These are phyloP conservation scores for Roridomyces roridus DNA, from an alignment of 768 basidiomycete species.

Conservation along the genomic window DNA sequence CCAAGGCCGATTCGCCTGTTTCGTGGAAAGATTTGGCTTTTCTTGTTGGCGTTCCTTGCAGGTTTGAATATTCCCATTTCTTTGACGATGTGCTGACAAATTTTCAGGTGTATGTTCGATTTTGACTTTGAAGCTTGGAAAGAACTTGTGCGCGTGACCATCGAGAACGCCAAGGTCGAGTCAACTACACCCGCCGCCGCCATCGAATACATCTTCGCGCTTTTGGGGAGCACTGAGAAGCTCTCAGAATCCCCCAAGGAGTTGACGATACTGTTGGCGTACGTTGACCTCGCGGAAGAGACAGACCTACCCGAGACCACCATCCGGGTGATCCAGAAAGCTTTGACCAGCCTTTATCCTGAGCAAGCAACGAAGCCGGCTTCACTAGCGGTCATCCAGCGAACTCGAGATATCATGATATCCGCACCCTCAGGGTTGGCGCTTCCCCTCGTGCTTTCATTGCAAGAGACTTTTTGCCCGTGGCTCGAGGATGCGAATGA, in stretches of 20 bases:
- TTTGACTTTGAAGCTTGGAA: conserved; percentile 52
- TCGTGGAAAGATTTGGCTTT: conserved; percentile 49
- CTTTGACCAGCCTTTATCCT: conserved; percentile 43
- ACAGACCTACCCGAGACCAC: conserved; percentile 28
- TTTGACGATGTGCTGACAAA: conserved; percentile 3
- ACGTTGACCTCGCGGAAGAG: conserved; percentile 27
- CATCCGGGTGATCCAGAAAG: conserved; percentile 35
- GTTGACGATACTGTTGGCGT: conserved; percentile 28
- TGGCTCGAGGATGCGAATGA: conserved; percentile 61
- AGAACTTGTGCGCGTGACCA: conserved; percentile 36
- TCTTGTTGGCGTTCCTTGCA: conserved; percentile 54
- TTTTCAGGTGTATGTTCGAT: conserved; percentile 46
- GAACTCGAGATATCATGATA: conserved; percentile 39
- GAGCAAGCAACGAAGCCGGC: conserved; percentile 29
- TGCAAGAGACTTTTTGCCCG: conserved; percentile 46
- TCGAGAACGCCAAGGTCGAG: conserved; percentile 29
- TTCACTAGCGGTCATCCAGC: conserved; percentile 44
- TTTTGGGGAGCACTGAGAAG: conserved; percentile 26
- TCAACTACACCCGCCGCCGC: conserved; percentile 28
- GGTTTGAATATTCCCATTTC: conserved; percentile 41
- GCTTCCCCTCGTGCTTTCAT: conserved; percentile 39
- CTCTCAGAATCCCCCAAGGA: conserved; percentile 29
- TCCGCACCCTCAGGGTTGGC: conserved; percentile 34
- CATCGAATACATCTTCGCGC: conserved; percentile 34
- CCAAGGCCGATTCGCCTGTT: conserved; percentile 28